Conservation (phyloP, 257 asterid genomes). For the Handroanthus guayacan region DNA sequence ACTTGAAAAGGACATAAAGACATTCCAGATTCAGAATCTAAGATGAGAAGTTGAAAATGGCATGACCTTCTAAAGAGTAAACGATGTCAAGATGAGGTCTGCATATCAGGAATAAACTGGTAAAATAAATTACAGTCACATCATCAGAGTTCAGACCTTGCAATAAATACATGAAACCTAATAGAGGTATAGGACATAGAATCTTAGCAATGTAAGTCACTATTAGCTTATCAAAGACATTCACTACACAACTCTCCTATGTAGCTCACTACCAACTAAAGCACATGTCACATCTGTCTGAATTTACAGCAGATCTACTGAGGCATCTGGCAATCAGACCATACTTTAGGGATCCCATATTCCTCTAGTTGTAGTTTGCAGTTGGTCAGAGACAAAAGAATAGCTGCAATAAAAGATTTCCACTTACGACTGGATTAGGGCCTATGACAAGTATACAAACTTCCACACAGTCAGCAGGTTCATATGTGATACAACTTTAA, state of each 20-base stretch:
- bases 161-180: not conserved
- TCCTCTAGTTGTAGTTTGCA: not conserved
- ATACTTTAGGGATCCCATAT: not conserved
- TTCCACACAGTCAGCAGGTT: constrained; percentile 1
- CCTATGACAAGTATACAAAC: not conserved
- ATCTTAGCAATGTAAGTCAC: not conserved
- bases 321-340: not conserved
- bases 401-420: not conserved
- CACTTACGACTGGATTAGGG: not conserved
- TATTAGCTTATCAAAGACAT: not conserved
- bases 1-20: constrained; percentile 13
- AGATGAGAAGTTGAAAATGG: constrained; percentile 6
- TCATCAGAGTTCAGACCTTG: not conserved
- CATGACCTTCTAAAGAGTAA: not conserved
- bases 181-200: not conserved
- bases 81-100: constrained; percentile 11
- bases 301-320: not conserved
- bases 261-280: not conserved
- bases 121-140: not conserved
- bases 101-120: not conserved
- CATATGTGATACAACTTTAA: not conserved
- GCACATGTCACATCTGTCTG: not conserved
- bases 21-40: constrained; percentile 21
- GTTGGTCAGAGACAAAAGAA: not conserved
- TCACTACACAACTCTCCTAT: not conserved